phyloP scores from a whole-genome alignment of 176 grass and related monocot genomes.

The Secale cereale region DNA sequence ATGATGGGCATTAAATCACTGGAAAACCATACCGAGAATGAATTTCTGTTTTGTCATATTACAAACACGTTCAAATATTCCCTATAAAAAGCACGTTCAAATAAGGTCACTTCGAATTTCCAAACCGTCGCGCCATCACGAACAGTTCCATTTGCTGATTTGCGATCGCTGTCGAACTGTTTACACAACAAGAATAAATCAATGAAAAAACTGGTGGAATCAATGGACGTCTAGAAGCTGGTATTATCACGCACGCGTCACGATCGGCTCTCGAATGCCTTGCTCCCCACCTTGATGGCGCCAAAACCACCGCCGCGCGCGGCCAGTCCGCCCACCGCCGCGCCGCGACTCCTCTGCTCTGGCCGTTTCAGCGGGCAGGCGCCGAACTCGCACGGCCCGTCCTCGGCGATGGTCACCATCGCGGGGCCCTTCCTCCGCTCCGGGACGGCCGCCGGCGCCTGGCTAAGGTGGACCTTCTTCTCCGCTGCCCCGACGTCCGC shows the following conservation, averaged over 20 bases:
- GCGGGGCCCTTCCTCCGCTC: not conserved
- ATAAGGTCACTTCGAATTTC: too few species aligned
- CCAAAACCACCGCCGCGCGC: slow-evolving; percentile 7
- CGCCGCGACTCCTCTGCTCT: slow-evolving; percentile 7
- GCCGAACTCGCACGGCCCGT: slow-evolving; percentile 45
- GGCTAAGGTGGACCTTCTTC: not conserved
- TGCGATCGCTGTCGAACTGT: too few species aligned
- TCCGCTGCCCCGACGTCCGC: not conserved
- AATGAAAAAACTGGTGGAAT: too few species aligned
- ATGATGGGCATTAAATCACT: too few species aligned
- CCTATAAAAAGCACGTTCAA: too few species aligned
- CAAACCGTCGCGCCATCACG: too few species aligned
- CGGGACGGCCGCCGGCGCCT: not conserved
- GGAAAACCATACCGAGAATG: too few species aligned
- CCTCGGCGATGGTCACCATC: slow-evolving; percentile 50
- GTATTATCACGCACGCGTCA: too few species aligned
- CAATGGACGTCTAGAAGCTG: not conserved
- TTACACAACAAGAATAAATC: too few species aligned
- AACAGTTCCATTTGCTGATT: too few species aligned
- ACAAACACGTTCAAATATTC: too few species aligned
- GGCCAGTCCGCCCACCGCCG: not conserved
- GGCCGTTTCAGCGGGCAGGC: not conserved
- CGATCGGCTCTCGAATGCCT: not conserved
- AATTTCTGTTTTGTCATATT: too few species aligned
- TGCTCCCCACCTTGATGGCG: not conserved